phyloP scores from a whole-genome alignment of 1,284 basidiomycete species.

The Malassezia dermatis region DNA sequence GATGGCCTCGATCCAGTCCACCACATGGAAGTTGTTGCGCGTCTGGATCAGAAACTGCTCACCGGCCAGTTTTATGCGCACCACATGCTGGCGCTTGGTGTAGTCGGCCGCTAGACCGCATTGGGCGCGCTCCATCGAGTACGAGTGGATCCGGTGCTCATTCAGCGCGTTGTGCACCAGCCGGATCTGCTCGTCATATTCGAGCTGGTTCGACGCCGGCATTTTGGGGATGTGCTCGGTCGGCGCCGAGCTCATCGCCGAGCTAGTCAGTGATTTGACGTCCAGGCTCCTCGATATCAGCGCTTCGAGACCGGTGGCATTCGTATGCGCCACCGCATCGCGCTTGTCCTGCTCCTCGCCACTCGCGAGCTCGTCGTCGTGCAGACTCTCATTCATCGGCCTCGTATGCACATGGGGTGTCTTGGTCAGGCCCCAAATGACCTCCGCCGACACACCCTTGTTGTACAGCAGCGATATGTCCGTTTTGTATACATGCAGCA shows the following conservation, averaged over 20 bases:
- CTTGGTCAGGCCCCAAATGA: constrained; percentile 21
- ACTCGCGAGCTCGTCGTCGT: constrained; percentile 31
- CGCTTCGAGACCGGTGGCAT: background rate
- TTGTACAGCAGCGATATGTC: constrained; percentile 24
- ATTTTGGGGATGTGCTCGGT: background rate
- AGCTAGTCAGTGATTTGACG: background rate
- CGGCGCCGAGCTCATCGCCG: background rate
- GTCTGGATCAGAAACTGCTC: constrained; percentile 95
- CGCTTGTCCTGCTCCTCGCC: background rate
- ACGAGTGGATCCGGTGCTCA: constrained; percentile 53
- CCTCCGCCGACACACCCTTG: background rate
- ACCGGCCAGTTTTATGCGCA: constrained; percentile 81
- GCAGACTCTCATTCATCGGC: constrained; percentile 17
- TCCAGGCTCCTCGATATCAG: background rate
- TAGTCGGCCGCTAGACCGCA: constrained; percentile 91
- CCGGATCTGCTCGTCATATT: background rate
- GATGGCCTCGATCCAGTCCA: constrained; percentile 92
- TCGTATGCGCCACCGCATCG: background rate
- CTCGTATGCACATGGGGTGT: constrained; percentile 31
- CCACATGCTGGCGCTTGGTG: constrained; percentile 82
- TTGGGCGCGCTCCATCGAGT: constrained; percentile 81
- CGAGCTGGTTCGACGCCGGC: background rate
- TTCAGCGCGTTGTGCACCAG: constrained; percentile 11
- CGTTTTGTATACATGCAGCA: constrained; percentile 70
- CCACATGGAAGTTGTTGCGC: constrained; percentile 69